Base-by-base conservation (phyloP, 352 stramenopile genomes). In the Pythium apleroticum region DNA sequence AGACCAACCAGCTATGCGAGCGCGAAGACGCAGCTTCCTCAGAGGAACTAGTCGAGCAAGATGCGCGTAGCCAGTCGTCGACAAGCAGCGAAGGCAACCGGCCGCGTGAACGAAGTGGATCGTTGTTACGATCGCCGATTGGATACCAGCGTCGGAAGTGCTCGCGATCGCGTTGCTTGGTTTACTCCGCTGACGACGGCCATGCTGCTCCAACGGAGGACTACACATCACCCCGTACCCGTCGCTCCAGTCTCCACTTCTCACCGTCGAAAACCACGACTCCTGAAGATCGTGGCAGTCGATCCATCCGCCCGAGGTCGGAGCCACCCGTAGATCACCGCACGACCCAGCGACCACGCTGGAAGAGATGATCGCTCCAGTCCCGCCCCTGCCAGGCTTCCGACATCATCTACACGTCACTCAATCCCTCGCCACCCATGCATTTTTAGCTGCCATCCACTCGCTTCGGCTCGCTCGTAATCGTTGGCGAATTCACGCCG, bases 391-490 rank as follows among this genome's bases (percentile, higher is more conserved):
- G 17, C 15, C 14, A 14, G 5, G 4, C 19, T 22, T 22, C 17
- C 37, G 22, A 17, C 37, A 46, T 9, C 37, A 11, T 11, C 33
- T 41, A 41, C 33, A 17, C 1, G 15, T 41, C 33, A 12, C 33
- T 4, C 8, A 41, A 11, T 17, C 15, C 8, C 7, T 17, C 33
- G 15, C 12, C 33, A 11, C 33, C 3, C 33, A 41, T 41, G 33
- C 33, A 41, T 41, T 41, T 17, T 17, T 41, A 41, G 8, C 33
- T 41, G 33, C 33, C 5, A n/a, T 41, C 12, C 33, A 41, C 33
- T 50, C n/a, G 43, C 43, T 50, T 50, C 43, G 43, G 27, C 17
- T 50, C 43, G 20, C 10, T n/a, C 43, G 43, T 28, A 50, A 50
- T 28, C 43, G 43, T 15, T 28, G 43, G 12, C 27, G 43, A 50